Evolutionary conservation across 2,329 filamentous ascomycete genomes (phyloP).

Genomic region (Blastomyces parvus): DNA sequence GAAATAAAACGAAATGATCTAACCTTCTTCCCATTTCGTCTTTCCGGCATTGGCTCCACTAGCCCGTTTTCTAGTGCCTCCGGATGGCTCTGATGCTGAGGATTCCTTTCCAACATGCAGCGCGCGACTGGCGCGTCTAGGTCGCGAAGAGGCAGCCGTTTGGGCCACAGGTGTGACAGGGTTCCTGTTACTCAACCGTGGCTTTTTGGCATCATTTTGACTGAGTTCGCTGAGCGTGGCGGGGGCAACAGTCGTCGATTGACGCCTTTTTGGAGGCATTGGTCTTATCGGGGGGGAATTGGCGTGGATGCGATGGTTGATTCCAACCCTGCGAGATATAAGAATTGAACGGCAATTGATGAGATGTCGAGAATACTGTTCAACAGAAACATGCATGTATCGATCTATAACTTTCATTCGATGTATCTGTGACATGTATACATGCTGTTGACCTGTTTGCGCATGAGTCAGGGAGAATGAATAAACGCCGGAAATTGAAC

Average conservation of each 20-base stretch:
- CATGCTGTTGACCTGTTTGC: background rate
- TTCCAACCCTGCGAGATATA: background rate
- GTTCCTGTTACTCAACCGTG: background rate
- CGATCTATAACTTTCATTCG: background rate
- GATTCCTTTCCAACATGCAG: background rate
- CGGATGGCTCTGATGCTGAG: background rate
- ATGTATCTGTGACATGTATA: background rate
- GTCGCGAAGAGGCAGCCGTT: background rate
- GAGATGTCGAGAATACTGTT: background rate
- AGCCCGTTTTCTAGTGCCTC: background rate
- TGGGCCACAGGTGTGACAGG: background rate
- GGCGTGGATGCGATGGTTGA: background rate
- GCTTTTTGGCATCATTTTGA: background rate
- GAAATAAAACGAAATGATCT: background rate
- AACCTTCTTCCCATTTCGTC: background rate
- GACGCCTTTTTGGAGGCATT: constrained; percentile 2
- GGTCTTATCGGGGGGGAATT: background rate
- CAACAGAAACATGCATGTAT: background rate
- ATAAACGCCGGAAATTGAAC: no score
- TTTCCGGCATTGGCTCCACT: background rate
- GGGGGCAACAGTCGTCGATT: background rate
- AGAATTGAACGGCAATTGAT: background rate
- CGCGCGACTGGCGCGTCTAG: background rate
- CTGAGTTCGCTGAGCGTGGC: no score
- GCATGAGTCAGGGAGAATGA: no score